Conservation (phyloP, 108 stramenopile genomes). For the Fistulifera pelliculosa region DNA sequence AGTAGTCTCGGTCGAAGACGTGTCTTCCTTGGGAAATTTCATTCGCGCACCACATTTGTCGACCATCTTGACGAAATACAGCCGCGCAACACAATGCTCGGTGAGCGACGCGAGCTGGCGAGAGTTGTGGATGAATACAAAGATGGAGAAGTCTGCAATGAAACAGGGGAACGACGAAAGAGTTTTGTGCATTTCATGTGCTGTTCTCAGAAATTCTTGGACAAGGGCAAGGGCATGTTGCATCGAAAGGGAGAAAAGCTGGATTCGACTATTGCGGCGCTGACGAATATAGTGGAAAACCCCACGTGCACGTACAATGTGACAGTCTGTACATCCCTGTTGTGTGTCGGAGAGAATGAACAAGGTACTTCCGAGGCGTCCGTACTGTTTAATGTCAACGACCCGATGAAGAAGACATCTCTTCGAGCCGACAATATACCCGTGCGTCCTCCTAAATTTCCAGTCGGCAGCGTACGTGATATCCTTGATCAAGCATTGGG, state of each 20-base stretch:
- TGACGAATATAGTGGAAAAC: conserved; percentile 13
- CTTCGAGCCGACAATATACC: too few species aligned
- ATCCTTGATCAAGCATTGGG: conserved; percentile 35
- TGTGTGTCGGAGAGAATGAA: conserved; percentile 30
- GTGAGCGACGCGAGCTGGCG: conserved; percentile 14
- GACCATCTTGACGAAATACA: conserved; percentile 2
- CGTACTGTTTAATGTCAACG: too few species aligned
- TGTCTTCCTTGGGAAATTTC: conserved; percentile 43
- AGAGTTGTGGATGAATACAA: conserved; percentile 23
- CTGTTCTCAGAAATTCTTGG: conserved; percentile 41
- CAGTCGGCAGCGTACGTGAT: conserved; percentile 28
- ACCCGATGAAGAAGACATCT: too few species aligned
- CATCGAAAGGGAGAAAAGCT: conserved; percentile 19
- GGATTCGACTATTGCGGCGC: conserved; percentile 16
- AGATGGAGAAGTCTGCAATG: conserved; percentile 52
- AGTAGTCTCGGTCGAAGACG: conserved; percentile 29
- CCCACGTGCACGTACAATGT: conserved; percentile 41
- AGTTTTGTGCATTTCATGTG: conserved; percentile 45
- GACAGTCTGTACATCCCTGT: conserved; percentile 60
- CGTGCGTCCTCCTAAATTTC: background rate
- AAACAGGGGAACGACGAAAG: conserved; percentile 35
- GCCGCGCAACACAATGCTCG: conserved; percentile 3
- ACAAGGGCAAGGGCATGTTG: conserved; percentile 14
- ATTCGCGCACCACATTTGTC: conserved; percentile 10
- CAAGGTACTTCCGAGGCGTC: background rate